Evolutionary conservation across 1,284 basidiomycete species (phyloP).

Genomic region (Neonothopanus nambi): DNA sequence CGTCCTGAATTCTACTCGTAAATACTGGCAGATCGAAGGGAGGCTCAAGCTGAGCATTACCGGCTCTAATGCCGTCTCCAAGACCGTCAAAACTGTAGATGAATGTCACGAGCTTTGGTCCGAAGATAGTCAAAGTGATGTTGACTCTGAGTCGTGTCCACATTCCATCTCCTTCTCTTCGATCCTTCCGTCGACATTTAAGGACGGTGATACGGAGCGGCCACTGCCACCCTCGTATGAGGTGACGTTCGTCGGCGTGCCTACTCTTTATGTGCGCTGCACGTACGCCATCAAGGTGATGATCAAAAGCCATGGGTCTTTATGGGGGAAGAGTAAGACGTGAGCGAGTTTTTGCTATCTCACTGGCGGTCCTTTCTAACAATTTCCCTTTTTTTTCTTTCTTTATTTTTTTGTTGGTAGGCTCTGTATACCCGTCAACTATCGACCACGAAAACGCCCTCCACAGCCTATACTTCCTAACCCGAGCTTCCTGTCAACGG

Average conservation of each 20-base stretch:
- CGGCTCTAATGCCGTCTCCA: slow-evolving; percentile 2
- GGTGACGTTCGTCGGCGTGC: neutral
- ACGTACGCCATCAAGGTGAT: slow-evolving; percentile 11
- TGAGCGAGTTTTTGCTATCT: neutral
- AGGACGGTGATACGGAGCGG: neutral
- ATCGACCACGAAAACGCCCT: slow-evolving; percentile 10
- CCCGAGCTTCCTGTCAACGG: neutral
- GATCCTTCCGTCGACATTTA: slow-evolving; percentile 7
- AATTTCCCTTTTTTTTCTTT: neutral
- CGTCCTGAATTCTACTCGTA: neutral
- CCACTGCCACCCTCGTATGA: slow-evolving; percentile 14
- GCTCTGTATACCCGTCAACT: slow-evolving; percentile 5
- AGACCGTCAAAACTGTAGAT: slow-evolving; percentile 3
- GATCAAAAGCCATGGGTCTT: neutral
- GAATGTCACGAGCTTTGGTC: slow-evolving; percentile 11
- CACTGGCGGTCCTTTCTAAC: neutral
- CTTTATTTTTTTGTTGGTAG: neutral
- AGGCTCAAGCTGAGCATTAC: slow-evolving; percentile 4
- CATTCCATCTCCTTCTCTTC: slow-evolving; percentile 3
- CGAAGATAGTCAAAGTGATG: neutral
- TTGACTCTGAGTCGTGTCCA: neutral
- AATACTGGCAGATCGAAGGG: slow-evolving; percentile 7
- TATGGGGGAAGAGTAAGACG: slow-evolving; percentile 9
- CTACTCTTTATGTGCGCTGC: slow-evolving; percentile 5
- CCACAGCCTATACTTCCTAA: slow-evolving; percentile 5